Evolutionary conservation across 805 yeast species (phyloP), one percentile per base, ranked within the genome.

Genomic region (Pichia ethanolica): DNA sequence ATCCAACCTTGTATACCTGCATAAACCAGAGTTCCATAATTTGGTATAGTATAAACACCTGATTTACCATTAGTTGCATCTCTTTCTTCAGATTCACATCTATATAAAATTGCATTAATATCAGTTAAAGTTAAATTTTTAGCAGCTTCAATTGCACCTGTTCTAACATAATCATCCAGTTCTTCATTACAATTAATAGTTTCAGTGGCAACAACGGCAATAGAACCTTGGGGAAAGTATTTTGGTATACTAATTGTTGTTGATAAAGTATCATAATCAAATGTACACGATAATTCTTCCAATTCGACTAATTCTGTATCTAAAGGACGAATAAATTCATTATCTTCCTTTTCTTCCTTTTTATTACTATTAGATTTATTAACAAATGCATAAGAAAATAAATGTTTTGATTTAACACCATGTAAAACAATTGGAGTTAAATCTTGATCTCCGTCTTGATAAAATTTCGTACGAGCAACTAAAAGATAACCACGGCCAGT

Each of bases 1-100:
- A 82, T 78, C 96, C 96, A 91, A 1, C 99, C 98, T 65, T 89
- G 95, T 26, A 93, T 69, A 10, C 99, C 99, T 39, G 96, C 90
- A 65, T 88, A 91, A 0, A 81, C 84, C 42, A 90, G 69, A 13
- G 71, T 70, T 0, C 97, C 97, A 64, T 75, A 70, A 33, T 75
- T 71, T 1, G 98, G 97, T 43, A 91, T 73, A 44, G 68, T 64
- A 66, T 93, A 91, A 0, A 78, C 78, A 9, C 97, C 96, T 42
- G 76, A 82, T 8, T 65, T 58, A 6, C 96, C 95, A 26, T 67
- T 75, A 56, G 90, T 79, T 11, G 81, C 77, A 61, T 90, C 97
- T 26, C 89, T 71, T 65, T 91, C 99, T 66, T 91, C 99, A 11
- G 84, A 77, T 49, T 89, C 96, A 60, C 93, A 82, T 46, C 80